phyloP scores from a whole-genome alignment of 257 asterid genomes.

The Avicennia marina region DNA sequence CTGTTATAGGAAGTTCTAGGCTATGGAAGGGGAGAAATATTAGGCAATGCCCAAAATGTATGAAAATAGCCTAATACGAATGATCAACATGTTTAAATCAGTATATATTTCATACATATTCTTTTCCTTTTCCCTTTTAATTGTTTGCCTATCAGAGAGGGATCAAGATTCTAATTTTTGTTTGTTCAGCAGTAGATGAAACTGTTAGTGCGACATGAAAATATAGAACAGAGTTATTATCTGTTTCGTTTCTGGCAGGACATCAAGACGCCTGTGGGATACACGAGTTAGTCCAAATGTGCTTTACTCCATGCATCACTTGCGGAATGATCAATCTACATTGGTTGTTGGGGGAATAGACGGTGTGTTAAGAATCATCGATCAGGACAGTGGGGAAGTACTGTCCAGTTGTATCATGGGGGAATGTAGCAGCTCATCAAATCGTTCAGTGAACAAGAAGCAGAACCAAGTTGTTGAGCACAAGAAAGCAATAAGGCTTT shows the following conservation, averaged over 20 bases:
- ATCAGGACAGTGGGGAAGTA: slow-evolving; percentile 71
- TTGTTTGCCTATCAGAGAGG: no score
- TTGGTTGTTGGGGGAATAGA: slow-evolving; percentile 89
- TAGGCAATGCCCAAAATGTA: no score
- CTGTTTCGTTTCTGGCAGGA: slow-evolving; percentile 33
- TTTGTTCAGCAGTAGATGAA: no score
- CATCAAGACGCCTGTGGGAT: slow-evolving; percentile 54
- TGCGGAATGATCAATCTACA: slow-evolving; percentile 56
- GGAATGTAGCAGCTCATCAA: slow-evolving; percentile 26
- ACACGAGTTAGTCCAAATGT: slow-evolving; percentile 70
- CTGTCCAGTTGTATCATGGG: slow-evolving; percentile 57
- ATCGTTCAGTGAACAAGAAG: slow-evolving; percentile 23
- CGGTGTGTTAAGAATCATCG: slow-evolving; percentile 70
- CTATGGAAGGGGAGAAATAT: no score
- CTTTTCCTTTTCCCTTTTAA: no score
- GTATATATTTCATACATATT: no score
- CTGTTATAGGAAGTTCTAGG: no score
- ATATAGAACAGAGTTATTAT: neutral
- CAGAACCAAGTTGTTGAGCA: slow-evolving; percentile 30
- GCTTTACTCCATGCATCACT: slow-evolving; percentile 68
- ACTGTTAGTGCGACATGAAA: no score
- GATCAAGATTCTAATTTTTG: neutral
- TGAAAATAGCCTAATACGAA: no score
- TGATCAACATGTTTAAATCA: no score
- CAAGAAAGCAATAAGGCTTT: slow-evolving; percentile 44